A percentile compares a stretch with the other conserved stretches of the same genome.
Evolutionary conservation across 225 moss, liverwort and hornwort genomes (phyloP).

Genomic region (Physcomitrium patens): DNA sequence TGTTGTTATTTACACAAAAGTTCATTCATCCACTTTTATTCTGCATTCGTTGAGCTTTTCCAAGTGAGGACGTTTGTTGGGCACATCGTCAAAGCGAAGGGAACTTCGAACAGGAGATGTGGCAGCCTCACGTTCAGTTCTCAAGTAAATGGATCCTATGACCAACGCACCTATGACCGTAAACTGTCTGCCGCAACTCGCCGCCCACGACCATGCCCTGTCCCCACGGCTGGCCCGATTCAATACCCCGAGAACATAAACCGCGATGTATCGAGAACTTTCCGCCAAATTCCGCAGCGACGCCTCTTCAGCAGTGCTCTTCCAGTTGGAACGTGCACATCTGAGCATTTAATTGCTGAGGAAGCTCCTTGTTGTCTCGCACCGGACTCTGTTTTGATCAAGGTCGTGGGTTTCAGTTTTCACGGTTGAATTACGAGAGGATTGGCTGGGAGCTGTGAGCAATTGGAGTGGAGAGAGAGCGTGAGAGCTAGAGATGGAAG

Average conservation of each 20-base stretch:
- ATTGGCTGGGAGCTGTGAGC: not conserved
- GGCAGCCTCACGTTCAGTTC: conserved; percentile 19
- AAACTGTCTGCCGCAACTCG: not conserved
- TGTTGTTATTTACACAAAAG: too few species aligned
- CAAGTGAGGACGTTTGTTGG: conserved; percentile 4
- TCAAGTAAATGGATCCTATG: not conserved
- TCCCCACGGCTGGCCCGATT: not conserved
- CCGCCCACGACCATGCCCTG: not conserved
- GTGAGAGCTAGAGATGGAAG: conserved; percentile 41
- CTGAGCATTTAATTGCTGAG: not conserved
- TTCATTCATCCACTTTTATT: too few species aligned
- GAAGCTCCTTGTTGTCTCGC: too few species aligned
- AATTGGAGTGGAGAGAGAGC: too few species aligned
- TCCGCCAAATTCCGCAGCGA: not conserved
- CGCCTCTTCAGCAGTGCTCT: conserved; percentile 1
- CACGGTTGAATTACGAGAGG: not conserved
- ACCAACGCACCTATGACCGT: not conserved
- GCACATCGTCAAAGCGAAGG: conserved; percentile 2
- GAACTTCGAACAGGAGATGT: not conserved
- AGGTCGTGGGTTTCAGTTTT: not conserved
- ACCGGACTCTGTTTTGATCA: not conserved
- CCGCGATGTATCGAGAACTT: conserved; percentile 7
- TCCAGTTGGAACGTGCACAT: conserved; percentile 20
- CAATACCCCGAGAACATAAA: not conserved
- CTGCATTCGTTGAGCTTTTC: too few species aligned